Evolutionary conservation across 1,284 basidiomycete genomes (phyloP).

Genomic region (Trametes pubescens): DNA sequence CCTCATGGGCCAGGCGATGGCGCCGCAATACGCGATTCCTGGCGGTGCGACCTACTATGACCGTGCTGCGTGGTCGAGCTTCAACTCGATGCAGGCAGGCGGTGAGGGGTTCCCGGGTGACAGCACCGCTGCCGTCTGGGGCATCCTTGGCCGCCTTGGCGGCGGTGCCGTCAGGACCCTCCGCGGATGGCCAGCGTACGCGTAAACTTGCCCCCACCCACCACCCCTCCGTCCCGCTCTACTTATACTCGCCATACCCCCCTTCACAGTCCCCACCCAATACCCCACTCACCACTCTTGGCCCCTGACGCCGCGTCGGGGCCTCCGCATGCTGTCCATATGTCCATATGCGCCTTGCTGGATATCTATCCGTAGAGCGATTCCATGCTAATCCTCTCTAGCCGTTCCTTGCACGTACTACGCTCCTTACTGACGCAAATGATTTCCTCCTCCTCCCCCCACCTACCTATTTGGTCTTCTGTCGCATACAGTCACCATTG

Average conservation of each 20-base stretch:
- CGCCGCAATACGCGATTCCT: slow-evolving; percentile 64
- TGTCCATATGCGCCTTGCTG: slow-evolving; percentile 29
- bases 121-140: slow-evolving; percentile 63
- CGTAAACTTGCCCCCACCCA: not conserved
- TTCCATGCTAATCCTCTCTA: slow-evolving; percentile 34
- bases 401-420: slow-evolving; percentile 34
- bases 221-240: not conserved
- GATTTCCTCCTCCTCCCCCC: not conserved
- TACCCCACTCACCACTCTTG: slow-evolving; percentile 18
- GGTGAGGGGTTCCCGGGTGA: slow-evolving; percentile 70
- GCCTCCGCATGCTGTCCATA: slow-evolving; percentile 25
- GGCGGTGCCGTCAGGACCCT: slow-evolving; percentile 76
- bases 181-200: slow-evolving; percentile 68
- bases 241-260: not conserved
- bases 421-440: slow-evolving; percentile 24
- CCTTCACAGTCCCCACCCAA: not conserved
- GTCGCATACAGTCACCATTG: not conserved
- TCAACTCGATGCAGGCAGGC: slow-evolving; percentile 71
- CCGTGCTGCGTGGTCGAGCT: slow-evolving; percentile 78
- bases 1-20: slow-evolving; percentile 62
- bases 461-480: not conserved
- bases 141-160: slow-evolving; percentile 66
- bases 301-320: slow-evolving; percentile 7
- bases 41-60: slow-evolving; percentile 79
- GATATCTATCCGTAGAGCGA: slow-evolving; percentile 33